phyloP scores from a whole-genome alignment of 2,329 filamentous ascomycete genomes.

The Colletotrichum australisinense region DNA sequence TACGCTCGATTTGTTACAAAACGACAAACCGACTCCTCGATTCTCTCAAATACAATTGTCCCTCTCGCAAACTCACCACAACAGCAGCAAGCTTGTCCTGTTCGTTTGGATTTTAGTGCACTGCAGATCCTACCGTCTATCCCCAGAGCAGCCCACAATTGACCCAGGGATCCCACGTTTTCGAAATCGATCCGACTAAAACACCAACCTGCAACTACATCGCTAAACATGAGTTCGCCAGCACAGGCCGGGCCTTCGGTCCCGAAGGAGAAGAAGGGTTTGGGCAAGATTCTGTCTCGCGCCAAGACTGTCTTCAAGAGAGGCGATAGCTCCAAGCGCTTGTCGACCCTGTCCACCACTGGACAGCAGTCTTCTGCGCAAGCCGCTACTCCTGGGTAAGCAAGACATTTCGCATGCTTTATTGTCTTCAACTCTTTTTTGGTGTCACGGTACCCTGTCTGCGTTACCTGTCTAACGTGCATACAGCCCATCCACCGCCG shows the following conservation, averaged over 20 bases:
- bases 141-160: slow-evolving; percentile 9
- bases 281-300: slow-evolving; percentile 60
- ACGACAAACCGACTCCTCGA: not conserved
- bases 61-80: not conserved
- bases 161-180: slow-evolving; percentile 11
- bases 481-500: slow-evolving; percentile 11
- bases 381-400: slow-evolving; percentile 27
- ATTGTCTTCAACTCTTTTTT: not conserved
- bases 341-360: slow-evolving; percentile 25
- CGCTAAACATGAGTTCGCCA: slow-evolving; percentile 54
- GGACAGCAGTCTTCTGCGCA: slow-evolving; percentile 25
- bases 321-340: slow-evolving; percentile 45
- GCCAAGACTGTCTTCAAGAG: slow-evolving; percentile 63
- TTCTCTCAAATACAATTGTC: not conserved
- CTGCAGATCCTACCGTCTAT: slow-evolving; percentile 11
- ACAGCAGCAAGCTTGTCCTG: slow-evolving; percentile 9
- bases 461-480: slow-evolving; percentile 15
- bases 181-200: not conserved
- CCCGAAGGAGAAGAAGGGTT: slow-evolving; percentile 56
- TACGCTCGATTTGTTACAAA: not conserved
- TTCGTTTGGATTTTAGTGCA: slow-evolving; percentile 13
- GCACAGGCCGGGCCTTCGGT: slow-evolving; percentile 50
- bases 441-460: not conserved
- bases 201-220: not conserved
- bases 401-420: not conserved